Evolutionary conservation across 495 filamentous ascomycete species (phyloP), one percentile per base, ranked within the genome.

Genomic region (Aspergillus mulundensis): DNA sequence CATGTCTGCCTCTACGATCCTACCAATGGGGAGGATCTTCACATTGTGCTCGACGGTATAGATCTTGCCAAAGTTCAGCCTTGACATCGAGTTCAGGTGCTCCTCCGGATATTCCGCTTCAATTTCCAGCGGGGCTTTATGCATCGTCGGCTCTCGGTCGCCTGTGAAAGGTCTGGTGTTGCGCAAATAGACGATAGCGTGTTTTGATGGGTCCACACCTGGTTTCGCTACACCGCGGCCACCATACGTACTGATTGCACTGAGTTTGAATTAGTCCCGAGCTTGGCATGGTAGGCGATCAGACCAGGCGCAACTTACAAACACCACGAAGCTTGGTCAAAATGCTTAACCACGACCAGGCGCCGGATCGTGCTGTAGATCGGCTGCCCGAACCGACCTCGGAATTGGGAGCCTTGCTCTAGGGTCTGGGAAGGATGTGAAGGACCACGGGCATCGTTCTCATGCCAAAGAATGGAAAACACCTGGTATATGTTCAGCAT

Each of bases 21-120:
- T 45, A 0, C 76, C 77, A 28, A 75, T 64, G 1, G 67, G 54
- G 1, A 65, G 54, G 4, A 78, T 70, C 46, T 72, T 76, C 7
- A 73, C 53, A 49, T 78, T 76, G 47, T 78, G 70, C 50, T 81
- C 74, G 24, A 77, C 73, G 0, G 77, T 74, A 61, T 79, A 72
- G 3, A 71, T 56, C 43, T 80, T 81, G 7, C 66, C 73, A 53
- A 75, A 79, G 41, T 80, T 78, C 24, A 80, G 46, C 7, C 75
- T 62, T 1, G 75, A 77, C 61, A 69, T 68, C 0, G 40, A 3
- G 39, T 80, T 66, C 4, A 79, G 50, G 20, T 56, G 65, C 34
- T 61, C 49, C 10, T 66, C 59, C 7, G 46, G 51, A 20, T 20
- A 4, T 0, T 43, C 56, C 4, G 65, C 63, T 19, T 50, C 47